Percentiles rank a stretch among this genome's conserved stretches.
Evolutionary conservation across 179 eudicot genomes (phyloP).

Genomic region (Silene noctiflora): DNA sequence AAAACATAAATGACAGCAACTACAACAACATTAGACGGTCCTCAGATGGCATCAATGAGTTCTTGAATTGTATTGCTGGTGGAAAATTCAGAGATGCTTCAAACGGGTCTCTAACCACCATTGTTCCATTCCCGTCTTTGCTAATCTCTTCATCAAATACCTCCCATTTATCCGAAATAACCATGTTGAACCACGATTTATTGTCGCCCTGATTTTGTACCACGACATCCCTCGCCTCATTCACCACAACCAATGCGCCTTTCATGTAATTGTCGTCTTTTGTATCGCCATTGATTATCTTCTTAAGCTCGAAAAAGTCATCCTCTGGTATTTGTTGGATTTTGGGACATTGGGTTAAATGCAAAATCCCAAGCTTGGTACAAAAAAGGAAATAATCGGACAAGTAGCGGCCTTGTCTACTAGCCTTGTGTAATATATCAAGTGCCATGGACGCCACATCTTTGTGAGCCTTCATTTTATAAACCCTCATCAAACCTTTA

Average conservation of each 20-base stretch:
- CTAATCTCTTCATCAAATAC: constrained; percentile 32
- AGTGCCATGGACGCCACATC: constrained; percentile 50
- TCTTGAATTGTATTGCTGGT: constrained; percentile 16
- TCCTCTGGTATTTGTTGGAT: constrained; percentile 46
- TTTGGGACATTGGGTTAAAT: constrained; percentile 44
- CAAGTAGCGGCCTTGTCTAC: constrained; percentile 54
- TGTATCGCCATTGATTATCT: constrained; percentile 34
- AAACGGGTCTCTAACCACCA: constrained; percentile 20
- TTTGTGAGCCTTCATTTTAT: constrained; percentile 15
- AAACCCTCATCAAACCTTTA: constrained; percentile 14
- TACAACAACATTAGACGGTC: too few species aligned
- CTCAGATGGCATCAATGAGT: constrained; percentile 14
- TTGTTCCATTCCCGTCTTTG: background rate
- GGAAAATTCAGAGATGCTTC: constrained; percentile 12
- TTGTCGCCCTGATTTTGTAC: constrained; percentile 10
- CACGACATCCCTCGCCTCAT: background rate
- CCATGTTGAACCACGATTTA: constrained; percentile 18
- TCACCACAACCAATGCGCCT: background rate
- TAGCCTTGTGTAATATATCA: constrained; percentile 47
- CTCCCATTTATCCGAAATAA: too few species aligned
- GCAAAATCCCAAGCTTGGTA: constrained; percentile 39
- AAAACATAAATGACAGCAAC: too few species aligned
- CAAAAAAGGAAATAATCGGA: constrained; percentile 17
- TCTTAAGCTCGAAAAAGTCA: constrained; percentile 52
- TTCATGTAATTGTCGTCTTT: constrained; percentile 2